phyloP scores from a whole-genome alignment of 306 rosid genomes.

The Quercus rubra region DNA sequence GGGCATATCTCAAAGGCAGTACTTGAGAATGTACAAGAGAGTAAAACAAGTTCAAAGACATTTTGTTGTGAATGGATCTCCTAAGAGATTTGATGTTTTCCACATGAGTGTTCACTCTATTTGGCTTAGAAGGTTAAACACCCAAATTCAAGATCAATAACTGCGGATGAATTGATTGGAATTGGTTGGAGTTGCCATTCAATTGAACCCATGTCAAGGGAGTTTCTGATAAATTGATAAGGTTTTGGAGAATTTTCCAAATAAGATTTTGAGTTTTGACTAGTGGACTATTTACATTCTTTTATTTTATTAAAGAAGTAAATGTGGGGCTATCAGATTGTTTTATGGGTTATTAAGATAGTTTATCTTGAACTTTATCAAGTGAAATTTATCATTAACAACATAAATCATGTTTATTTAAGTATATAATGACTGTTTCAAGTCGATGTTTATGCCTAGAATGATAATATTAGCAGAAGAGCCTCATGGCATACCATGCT shows the following conservation, averaged over 20 bases:
- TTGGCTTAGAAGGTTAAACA: constrained; percentile 59
- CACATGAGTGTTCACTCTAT: constrained; percentile 58
- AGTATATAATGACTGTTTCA: not conserved
- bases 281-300: not conserved
- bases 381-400: not conserved
- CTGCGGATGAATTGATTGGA: not conserved
- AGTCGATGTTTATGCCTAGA: not conserved
- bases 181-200: not conserved
- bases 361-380: not conserved
- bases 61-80: constrained; percentile 54
- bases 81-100: constrained; percentile 49
- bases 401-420: not conserved
- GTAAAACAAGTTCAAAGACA: constrained; percentile 52
- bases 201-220: not conserved
- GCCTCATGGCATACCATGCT: not conserved
- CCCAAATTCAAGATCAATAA: constrained; percentile 29
- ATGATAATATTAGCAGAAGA: not conserved
- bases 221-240: not conserved
- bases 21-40: constrained; percentile 40
- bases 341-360: not conserved
- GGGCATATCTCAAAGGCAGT: constrained; percentile 42
- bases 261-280: not conserved
- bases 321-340: not conserved
- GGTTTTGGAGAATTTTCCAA: not conserved
- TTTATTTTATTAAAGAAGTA: not conserved